Conservation (phyloP, 192 early-diverging fungal genomes). For the Geosiphon pyriformis region DNA sequence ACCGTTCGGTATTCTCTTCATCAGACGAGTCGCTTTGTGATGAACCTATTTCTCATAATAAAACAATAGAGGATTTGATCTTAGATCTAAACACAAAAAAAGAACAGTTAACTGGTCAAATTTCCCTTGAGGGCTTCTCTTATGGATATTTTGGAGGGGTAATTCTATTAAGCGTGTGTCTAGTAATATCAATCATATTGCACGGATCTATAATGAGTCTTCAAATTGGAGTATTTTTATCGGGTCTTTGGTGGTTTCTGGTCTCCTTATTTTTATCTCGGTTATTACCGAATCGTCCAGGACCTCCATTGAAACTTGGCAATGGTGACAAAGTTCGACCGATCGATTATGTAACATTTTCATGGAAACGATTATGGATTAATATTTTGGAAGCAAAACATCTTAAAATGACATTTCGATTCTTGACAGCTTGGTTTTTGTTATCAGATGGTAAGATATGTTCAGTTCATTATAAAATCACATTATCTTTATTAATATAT, state of each 20-base stretch:
- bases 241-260: slow-evolving; percentile 48
- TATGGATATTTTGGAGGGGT: slow-evolving; percentile 44
- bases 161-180: slow-evolving; percentile 38
- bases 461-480: not conserved
- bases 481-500: not conserved
- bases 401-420: slow-evolving; percentile 48
- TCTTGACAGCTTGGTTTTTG: slow-evolving; percentile 61
- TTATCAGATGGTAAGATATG: slow-evolving; percentile 46
- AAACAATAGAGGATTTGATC: not conserved
- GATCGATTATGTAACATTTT: slow-evolving; percentile 32
- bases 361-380: slow-evolving; percentile 35
- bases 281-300: slow-evolving; percentile 40
- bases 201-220: slow-evolving; percentile 33
- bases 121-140: slow-evolving; percentile 42
- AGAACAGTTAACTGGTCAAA: slow-evolving; percentile 32
- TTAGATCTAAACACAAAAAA: slow-evolving; percentile 16
- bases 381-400: slow-evolving; percentile 42
- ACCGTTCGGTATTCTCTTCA: not conserved
- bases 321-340: slow-evolving; percentile 22
- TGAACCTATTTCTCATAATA: too few species aligned
- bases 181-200: slow-evolving; percentile 34
- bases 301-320: slow-evolving; percentile 36
- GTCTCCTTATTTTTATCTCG: slow-evolving; percentile 38
- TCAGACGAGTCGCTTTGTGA: not conserved
- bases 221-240: slow-evolving; percentile 42